Conservation (phyloP, 148 eudicot genomes). For the Vaccinium macrocarpon region DNA sequence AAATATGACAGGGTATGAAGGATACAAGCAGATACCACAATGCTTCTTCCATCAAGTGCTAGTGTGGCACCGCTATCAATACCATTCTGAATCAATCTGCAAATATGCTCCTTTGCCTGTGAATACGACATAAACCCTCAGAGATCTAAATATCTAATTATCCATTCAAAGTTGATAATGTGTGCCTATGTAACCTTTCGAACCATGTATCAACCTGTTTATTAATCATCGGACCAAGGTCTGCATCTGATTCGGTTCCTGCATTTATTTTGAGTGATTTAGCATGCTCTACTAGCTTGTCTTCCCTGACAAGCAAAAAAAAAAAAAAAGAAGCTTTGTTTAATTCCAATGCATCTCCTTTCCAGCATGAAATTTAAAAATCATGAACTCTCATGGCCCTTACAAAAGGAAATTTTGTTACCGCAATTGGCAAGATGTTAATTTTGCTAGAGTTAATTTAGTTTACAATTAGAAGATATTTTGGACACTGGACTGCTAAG, state of each 20-base stretch:
- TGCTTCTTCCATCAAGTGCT: constrained; percentile 81
- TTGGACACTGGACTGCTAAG: no score
- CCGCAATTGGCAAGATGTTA: not conserved
- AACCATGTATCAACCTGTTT: constrained; percentile 56
- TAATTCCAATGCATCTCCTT: not conserved
- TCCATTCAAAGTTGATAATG: not conserved
- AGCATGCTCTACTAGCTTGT: constrained; percentile 73
- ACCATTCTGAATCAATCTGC: constrained; percentile 77
- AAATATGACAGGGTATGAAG: not conserved
- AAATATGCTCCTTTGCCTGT: constrained; percentile 90
- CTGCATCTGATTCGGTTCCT: constrained; percentile 92
- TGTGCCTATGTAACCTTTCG: not conserved
- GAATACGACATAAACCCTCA: constrained; percentile 1
- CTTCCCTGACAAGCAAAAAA: constrained; percentile 54
- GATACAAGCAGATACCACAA: constrained; percentile 45
- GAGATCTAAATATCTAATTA: not conserved
- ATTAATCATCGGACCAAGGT: constrained; percentile 97
- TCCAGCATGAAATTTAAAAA: not conserved
- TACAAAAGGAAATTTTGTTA: not conserved
- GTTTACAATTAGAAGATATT: not conserved
- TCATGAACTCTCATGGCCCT: not conserved
- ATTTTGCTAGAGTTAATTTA: not conserved
- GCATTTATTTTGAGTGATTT: constrained; percentile 77
- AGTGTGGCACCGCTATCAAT: constrained; percentile 80
- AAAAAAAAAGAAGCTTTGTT: not conserved